These are phyloP conservation scores for Powellomyces hirtus DNA, from an alignment of 192 early-diverging fungal genomes.

Conservation along the genomic window DNA sequence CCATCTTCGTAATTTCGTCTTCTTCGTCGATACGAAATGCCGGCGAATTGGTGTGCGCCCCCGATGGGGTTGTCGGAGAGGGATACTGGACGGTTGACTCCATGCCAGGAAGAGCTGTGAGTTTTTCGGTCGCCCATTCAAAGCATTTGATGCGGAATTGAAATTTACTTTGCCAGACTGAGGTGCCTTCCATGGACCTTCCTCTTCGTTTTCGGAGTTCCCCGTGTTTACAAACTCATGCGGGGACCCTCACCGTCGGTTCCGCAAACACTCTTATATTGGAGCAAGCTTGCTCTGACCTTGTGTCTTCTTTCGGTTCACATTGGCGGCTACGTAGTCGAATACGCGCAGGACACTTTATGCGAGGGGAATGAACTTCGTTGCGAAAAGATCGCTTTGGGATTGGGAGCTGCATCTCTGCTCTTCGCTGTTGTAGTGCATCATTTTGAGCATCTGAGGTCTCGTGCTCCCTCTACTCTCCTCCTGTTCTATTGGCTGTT, in stretches of 20 bases:
- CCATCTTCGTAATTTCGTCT: no score
- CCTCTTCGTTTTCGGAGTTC: slow-evolving; percentile 42
- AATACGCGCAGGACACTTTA: not conserved
- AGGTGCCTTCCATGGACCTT: slow-evolving; percentile 3
- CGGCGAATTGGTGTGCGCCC: not conserved
- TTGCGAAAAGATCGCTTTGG: not conserved
- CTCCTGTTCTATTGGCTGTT: slow-evolving; percentile 60
- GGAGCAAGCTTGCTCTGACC: slow-evolving; percentile 16
- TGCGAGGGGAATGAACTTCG: not conserved
- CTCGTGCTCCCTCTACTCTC: slow-evolving; percentile 41
- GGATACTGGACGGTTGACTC: not conserved
- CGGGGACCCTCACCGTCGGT: slow-evolving; percentile 23
- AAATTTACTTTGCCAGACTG: not conserved
- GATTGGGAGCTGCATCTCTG: slow-evolving; percentile 1
- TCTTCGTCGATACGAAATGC: no score
- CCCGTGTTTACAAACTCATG: slow-evolving; percentile 33
- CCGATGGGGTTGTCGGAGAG: not conserved
- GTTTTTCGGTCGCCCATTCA: not conserved
- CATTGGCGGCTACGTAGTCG: not conserved
- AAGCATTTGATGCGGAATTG: no score
- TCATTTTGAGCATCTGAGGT: slow-evolving; percentile 47
- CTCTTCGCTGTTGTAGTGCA: slow-evolving; percentile 42
- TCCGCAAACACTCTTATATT: slow-evolving; percentile 14
- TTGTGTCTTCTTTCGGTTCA: not conserved
- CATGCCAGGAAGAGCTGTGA: slow-evolving; percentile 13